Percentiles rank a stretch among this genome's conserved stretches.
Conservation (phyloP, 2,329 filamentous ascomycete species). For the Phoma sp. region DNA sequence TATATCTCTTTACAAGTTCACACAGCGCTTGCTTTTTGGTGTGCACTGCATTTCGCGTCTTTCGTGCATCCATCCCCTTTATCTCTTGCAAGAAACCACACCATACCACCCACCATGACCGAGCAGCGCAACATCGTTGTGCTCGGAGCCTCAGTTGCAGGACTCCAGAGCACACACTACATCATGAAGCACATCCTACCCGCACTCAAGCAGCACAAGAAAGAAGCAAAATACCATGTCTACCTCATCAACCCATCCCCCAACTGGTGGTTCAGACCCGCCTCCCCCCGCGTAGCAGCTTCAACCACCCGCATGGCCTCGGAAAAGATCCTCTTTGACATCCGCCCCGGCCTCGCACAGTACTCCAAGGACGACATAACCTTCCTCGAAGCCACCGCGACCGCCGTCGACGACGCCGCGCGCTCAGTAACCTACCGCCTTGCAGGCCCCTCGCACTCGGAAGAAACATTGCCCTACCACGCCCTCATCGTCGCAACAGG, state of each 20-base stretch:
- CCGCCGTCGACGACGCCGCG: constrained; percentile 51
- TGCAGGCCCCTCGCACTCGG: constrained; percentile 23
- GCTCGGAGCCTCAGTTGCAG: constrained; percentile 39
- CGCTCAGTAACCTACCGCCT: constrained; percentile 54
- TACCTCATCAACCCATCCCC: constrained; percentile 61
- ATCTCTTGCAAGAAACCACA: background rate
- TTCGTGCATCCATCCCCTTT: background rate
- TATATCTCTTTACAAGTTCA: no score
- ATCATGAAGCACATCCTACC: constrained; percentile 46
- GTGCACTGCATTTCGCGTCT: background rate
- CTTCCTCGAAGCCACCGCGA: constrained; percentile 59
- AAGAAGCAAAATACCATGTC: constrained; percentile 55
- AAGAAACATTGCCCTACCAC: constrained; percentile 54
- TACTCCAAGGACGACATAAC: constrained; percentile 57
- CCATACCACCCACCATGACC: constrained; percentile 26
- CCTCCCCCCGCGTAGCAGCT: constrained; percentile 59
- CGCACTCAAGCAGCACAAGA: constrained; percentile 33
- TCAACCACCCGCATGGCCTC: constrained; percentile 55
- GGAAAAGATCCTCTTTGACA: constrained; percentile 57
- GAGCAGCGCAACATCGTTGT: constrained; percentile 46
- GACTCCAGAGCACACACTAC: constrained; percentile 43
- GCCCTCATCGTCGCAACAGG: constrained; percentile 64
- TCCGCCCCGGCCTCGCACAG: constrained; percentile 56
- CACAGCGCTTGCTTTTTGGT: background rate
- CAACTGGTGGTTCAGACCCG: constrained; percentile 61